Conservation (phyloP, 129 eudicot genomes). For the Tagetes patula region DNA sequence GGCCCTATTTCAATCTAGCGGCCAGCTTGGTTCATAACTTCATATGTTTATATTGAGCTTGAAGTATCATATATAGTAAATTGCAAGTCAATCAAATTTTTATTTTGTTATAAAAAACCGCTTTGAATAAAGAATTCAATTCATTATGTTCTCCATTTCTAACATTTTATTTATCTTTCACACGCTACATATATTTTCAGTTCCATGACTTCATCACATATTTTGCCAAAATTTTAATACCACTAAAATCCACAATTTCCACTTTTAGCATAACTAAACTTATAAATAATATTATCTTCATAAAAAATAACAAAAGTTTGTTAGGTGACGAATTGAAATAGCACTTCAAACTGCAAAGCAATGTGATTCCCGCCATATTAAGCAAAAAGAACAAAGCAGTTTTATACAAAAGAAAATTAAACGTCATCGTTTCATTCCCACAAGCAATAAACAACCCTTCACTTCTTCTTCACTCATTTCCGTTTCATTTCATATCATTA, state of each 20-base stretch:
- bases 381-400: conserved; percentile 35
- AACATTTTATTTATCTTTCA: too few species aligned
- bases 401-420: conserved; percentile 25
- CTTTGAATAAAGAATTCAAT: too few species aligned
- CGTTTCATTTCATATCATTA: conserved; percentile 7
- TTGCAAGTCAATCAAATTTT: neutral
- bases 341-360: conserved; percentile 33
- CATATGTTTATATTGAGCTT: neutral
- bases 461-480: conserved; percentile 27
- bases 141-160: too few species aligned
- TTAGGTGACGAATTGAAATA: conserved; percentile 15
- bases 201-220: too few species aligned
- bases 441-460: conserved; percentile 22
- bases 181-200: too few species aligned
- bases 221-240: too few species aligned
- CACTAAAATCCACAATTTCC: neutral
- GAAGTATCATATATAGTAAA: neutral
- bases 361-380: conserved; percentile 37
- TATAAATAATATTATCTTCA: neutral
- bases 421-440: conserved; percentile 32
- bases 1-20: too few species aligned
- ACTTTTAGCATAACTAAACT: too few species aligned
- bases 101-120: neutral
- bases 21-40: too few species aligned
- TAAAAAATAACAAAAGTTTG: conserved; percentile 17